phyloP scores from a whole-genome alignment of 1,284 basidiomycete species.

The Cutaneotrichosporon cutaneum region DNA sequence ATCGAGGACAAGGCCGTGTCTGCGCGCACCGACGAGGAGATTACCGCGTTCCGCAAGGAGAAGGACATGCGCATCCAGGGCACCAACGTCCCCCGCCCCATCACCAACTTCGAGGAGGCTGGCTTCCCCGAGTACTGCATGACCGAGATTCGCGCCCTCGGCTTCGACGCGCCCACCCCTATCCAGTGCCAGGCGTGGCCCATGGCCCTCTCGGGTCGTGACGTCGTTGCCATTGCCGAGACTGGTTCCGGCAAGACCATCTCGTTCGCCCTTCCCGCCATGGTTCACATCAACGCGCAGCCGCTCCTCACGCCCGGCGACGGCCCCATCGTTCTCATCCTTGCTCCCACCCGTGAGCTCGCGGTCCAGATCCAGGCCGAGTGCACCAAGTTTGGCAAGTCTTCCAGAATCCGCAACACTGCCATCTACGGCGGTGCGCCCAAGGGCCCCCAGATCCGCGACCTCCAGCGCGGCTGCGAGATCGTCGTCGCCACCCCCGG shows the following conservation, averaged over 20 bases:
- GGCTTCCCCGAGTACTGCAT: slow-evolving; percentile 96
- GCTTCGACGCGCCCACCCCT: slow-evolving; percentile 83
- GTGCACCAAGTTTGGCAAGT: slow-evolving; percentile 96
- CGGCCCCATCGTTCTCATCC: slow-evolving; percentile 93
- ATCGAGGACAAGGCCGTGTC: slow-evolving; percentile 85
- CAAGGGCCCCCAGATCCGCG: slow-evolving; percentile 96
- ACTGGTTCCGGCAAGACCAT: slow-evolving; percentile 98
- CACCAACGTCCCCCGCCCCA: slow-evolving; percentile 80
- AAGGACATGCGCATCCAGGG: slow-evolving; percentile 96
- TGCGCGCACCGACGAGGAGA: slow-evolving; percentile 74
- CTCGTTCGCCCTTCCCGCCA: slow-evolving; percentile 94
- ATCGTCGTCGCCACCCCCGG: slow-evolving; percentile 96
- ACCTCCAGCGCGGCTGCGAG: slow-evolving; percentile 93
- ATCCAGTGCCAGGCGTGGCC: slow-evolving; percentile 99
- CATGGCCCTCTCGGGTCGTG: slow-evolving; percentile 90
- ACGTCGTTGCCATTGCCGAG: slow-evolving; percentile 94
- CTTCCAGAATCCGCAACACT: slow-evolving; percentile 95
- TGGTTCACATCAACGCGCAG: slow-evolving; percentile 99
- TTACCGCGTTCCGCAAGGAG: slow-evolving; percentile 76
- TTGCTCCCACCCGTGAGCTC: slow-evolving; percentile 96
- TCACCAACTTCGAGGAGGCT: slow-evolving; percentile 88
- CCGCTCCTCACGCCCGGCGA: slow-evolving; percentile 90
- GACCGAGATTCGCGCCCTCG: slow-evolving; percentile 87
- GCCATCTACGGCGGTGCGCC: slow-evolving; percentile 98
- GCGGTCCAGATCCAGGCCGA: slow-evolving; percentile 99